Percentiles rank a stretch among this genome's conserved stretches.
Conservation (phyloP, 179 eudicot species). For the Camellia oleifera region DNA sequence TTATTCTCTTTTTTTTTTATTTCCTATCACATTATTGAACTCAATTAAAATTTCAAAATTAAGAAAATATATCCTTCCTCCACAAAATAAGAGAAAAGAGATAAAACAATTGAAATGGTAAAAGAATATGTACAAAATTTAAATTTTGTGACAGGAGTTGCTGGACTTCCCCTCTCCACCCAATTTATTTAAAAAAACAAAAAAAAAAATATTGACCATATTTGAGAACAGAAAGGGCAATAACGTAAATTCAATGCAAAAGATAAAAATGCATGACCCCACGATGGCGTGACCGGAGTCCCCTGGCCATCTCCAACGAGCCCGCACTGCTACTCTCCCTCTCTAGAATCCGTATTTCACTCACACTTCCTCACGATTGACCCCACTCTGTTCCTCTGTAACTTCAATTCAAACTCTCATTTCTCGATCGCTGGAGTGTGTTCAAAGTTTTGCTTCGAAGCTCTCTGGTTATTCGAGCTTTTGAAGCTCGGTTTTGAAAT, state of each 20-base stretch:
- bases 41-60: too few relatives aligned
- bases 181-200: too few relatives aligned
- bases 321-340: constrained; percentile 11
- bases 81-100: too few relatives aligned
- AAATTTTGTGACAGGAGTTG: too few relatives aligned
- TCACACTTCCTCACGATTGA: constrained; percentile 10
- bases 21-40: too few relatives aligned
- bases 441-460: neutral
- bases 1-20: too few relatives aligned
- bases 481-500: neutral
- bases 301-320: constrained; percentile 18
- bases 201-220: too few relatives aligned
- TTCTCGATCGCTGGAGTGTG: neutral
- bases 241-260: neutral
- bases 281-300: constrained; percentile 8
- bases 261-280: constrained; percentile 7
- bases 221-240: neutral
- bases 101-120: too few relatives aligned
- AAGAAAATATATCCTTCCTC: too few relatives aligned
- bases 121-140: too few relatives aligned
- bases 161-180: too few relatives aligned
- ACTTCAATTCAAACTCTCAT: neutral
- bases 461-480: neutral
- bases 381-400: constrained; percentile 3
- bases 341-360: constrained; percentile 4